Conservation (phyloP, 2,329 filamentous ascomycete genomes). For the Xylaria multiplex region DNA sequence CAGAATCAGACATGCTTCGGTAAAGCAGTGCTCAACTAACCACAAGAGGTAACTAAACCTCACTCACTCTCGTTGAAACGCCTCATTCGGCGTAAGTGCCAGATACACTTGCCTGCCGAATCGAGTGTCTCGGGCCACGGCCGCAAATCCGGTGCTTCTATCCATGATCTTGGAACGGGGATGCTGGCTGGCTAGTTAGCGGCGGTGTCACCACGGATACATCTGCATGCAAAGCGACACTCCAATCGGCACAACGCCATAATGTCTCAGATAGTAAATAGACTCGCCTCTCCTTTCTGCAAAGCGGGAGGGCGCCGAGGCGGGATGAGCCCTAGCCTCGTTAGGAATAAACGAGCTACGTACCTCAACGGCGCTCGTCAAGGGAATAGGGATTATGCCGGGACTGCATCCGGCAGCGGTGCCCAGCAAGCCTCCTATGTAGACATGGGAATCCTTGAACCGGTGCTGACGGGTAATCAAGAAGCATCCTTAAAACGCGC, state of each 20-base stretch:
- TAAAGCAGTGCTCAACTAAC: background rate
- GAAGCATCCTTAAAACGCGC: background rate
- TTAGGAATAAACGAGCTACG: background rate
- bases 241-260: constrained; percentile 35
- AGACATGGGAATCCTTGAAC: background rate
- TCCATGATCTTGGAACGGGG: constrained; percentile 11
- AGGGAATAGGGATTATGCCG: background rate
- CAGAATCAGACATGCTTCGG: background rate
- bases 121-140: constrained; percentile 14
- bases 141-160: constrained; percentile 3
- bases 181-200: constrained; percentile 6
- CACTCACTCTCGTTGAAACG: constrained; percentile 1
- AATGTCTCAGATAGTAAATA: constrained; percentile 9
- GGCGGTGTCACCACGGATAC: constrained; percentile 14
- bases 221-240: constrained; percentile 14
- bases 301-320: background rate
- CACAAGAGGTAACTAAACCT: background rate
- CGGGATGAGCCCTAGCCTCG: background rate
- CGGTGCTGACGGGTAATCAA: background rate
- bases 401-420: background rate
- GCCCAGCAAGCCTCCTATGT: background rate
- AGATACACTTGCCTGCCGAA: background rate
- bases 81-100: background rate
- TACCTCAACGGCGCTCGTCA: background rate
- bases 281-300: background rate